Percentiles rank a stretch among this genome's conserved stretches.
Evolutionary conservation across 106 monocot genomes (phyloP).

Genomic region (Iris macrosiphon): DNA sequence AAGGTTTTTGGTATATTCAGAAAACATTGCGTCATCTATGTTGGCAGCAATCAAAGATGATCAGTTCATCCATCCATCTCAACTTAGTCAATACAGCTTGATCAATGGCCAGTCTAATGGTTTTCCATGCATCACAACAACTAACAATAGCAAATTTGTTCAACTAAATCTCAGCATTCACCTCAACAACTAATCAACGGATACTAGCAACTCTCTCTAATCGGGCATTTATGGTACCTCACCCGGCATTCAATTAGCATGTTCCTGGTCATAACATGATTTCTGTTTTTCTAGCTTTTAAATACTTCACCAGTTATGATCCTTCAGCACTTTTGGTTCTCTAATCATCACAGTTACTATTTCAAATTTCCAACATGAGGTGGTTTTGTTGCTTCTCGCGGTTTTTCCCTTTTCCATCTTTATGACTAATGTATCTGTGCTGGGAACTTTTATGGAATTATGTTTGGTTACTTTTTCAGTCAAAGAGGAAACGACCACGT

Average conservation of each 20-base stretch:
- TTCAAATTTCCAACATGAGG: neutral
- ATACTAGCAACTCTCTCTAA: conserved; percentile 54
- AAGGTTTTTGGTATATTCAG: conserved; percentile 85
- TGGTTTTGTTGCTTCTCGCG: neutral
- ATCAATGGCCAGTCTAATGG: conserved; percentile 65
- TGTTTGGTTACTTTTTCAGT: conserved; percentile 39
- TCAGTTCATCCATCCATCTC: conserved; percentile 54
- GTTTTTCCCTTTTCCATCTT: neutral
- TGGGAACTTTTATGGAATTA: neutral
- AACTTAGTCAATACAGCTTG: conserved; percentile 76
- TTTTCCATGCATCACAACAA: conserved; percentile 78
- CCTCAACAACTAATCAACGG: conserved; percentile 79
- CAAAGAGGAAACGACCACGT: conserved; percentile 63
- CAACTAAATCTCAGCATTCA: conserved; percentile 85
- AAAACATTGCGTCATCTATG: conserved; percentile 77
- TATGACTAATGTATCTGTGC: neutral
- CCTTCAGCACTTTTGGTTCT: neutral
- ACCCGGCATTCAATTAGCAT: conserved; percentile 27
- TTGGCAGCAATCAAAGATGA: conserved; percentile 85
- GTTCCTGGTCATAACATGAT: conserved; percentile 22
- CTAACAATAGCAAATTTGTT: conserved; percentile 67
- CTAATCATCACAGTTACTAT: neutral
- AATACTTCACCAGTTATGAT: neutral
- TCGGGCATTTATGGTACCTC: conserved; percentile 64
- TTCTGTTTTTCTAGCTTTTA: conserved; percentile 13